Evolutionary conservation across 108 stramenopile species (phyloP).

Genomic region (Fragilaria radians): DNA sequence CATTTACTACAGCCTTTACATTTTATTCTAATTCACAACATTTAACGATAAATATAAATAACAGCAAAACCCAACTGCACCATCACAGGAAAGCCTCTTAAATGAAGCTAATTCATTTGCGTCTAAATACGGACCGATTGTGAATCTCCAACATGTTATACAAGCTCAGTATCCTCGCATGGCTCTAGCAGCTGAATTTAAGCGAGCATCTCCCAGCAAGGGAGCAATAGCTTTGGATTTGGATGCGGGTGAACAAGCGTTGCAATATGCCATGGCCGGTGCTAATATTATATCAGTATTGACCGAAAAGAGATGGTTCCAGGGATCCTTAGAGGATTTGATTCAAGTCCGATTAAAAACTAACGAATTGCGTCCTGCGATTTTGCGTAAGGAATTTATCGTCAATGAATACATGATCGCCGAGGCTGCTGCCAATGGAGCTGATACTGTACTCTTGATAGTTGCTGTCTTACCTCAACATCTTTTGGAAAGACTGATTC

Average conservation of each 20-base stretch:
- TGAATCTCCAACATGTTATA: conserved; percentile 56
- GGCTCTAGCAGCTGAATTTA: conserved; percentile 98
- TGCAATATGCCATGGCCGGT: conserved; percentile 75
- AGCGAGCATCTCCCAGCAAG: conserved; percentile 93
- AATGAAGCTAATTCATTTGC: conserved; percentile 41
- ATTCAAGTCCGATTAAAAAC: conserved; percentile 53
- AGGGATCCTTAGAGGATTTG: conserved; percentile 84
- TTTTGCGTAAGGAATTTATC: conserved; percentile 95
- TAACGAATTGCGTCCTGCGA: conserved; percentile 52
- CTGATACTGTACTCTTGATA: conserved; percentile 94
- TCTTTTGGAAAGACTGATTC: conserved; percentile 67
- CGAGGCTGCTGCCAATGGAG: conserved; percentile 90
- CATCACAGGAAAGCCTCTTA: conserved; percentile 26
- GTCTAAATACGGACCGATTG: conserved; percentile 42
- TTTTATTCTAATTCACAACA: too few species aligned
- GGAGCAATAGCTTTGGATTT: conserved; percentile 78
- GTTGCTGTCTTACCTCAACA: conserved; percentile 80
- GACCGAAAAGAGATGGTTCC: conserved; percentile 95
- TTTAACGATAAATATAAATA: neutral
- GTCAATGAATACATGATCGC: conserved; percentile 84
- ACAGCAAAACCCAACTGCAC: too few species aligned
- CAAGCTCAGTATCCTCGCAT: conserved; percentile 55
- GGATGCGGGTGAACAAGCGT: conserved; percentile 78
- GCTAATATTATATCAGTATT: conserved; percentile 90
- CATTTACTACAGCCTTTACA: too few species aligned